Conservation (phyloP, 306 rosid genomes). For the Ziziphus jujuba region DNA sequence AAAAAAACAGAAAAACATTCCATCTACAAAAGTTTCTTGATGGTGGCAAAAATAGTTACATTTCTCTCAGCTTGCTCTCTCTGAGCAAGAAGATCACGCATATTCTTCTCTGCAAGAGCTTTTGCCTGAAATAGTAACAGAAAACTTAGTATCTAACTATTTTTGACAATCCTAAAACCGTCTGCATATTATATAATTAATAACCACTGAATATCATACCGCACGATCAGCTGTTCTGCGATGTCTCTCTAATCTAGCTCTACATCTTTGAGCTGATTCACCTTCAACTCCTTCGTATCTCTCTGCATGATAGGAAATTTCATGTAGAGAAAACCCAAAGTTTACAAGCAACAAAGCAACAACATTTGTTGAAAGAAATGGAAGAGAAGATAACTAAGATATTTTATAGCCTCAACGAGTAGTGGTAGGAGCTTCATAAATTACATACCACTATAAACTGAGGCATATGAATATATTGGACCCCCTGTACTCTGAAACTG, state of each 20-base stretch:
- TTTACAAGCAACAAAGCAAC: constrained; percentile 28
- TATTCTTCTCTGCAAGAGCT: constrained; percentile 91
- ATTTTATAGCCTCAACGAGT: constrained; percentile 11
- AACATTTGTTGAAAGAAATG: constrained; percentile 11
- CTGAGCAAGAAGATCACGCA: constrained; percentile 79
- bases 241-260: constrained; percentile 91
- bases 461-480: constrained; percentile 54
- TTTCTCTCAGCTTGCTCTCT: constrained; percentile 90
- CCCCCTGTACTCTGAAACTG: constrained; percentile 46
- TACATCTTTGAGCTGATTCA: constrained; percentile 94
- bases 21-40: constrained; percentile 3
- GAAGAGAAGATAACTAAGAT: constrained; percentile 1
- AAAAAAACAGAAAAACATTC: constrained; percentile 26
- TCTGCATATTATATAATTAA: not conserved
- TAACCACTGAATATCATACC: constrained; percentile 48
- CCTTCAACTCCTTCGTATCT: constrained; percentile 68
- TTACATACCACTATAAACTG: constrained; percentile 62
- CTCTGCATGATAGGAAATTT: constrained; percentile 56
- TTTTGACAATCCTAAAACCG: constrained; percentile 12
- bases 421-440: constrained; percentile 5
- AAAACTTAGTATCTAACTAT: constrained; percentile 26
- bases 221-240: constrained; percentile 93
- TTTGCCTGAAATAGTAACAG: constrained; percentile 63
- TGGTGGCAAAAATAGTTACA: constrained; percentile 36
- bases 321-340: constrained; percentile 22